These are phyloP conservation scores for Kernera saxatilis DNA, from an alignment of 345 rosid genomes.

Conservation along the genomic window DNA sequence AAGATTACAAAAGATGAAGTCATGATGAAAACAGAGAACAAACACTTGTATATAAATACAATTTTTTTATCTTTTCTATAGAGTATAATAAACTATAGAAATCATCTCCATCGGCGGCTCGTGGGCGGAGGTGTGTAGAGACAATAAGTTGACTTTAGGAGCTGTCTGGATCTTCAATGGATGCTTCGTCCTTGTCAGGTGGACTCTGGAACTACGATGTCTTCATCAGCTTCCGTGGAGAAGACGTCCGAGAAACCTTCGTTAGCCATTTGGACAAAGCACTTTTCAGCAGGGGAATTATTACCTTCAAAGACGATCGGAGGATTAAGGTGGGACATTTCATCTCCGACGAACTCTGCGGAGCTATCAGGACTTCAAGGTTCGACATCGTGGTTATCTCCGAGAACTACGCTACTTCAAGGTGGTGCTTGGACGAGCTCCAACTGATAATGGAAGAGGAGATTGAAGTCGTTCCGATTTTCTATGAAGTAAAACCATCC, in stretches of 20 bases:
- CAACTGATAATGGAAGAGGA: neutral
- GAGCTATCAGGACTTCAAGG: neutral
- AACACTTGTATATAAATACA: too few relatives aligned
- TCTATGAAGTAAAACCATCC: neutral
- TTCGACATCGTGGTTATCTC: neutral
- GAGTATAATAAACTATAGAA: too few relatives aligned
- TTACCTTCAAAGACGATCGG: neutral
- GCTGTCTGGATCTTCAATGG: too few relatives aligned
- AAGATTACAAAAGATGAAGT: too few relatives aligned
- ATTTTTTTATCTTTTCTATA: too few relatives aligned
- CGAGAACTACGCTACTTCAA: neutral
- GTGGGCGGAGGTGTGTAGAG: too few relatives aligned
- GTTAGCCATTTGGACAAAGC: neutral
- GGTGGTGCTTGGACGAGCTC: neutral
- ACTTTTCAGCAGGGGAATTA: neutral
- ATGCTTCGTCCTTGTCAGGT: neutral
- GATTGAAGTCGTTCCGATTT: neutral
- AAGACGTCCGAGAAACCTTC: neutral
- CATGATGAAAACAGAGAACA: too few relatives aligned
- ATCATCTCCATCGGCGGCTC: too few relatives aligned
- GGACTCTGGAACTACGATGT: neutral
- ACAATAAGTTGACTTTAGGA: too few relatives aligned
- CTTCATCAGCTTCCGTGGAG: conserved; percentile 6
- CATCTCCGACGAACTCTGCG: neutral
- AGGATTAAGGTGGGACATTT: neutral